A percentile compares a stretch with the other conserved stretches of the same genome.
These are phyloP conservation scores for Rhodotorula sp. DNA, from an alignment of 1,284 basidiomycete genomes.

Conservation along the genomic window DNA sequence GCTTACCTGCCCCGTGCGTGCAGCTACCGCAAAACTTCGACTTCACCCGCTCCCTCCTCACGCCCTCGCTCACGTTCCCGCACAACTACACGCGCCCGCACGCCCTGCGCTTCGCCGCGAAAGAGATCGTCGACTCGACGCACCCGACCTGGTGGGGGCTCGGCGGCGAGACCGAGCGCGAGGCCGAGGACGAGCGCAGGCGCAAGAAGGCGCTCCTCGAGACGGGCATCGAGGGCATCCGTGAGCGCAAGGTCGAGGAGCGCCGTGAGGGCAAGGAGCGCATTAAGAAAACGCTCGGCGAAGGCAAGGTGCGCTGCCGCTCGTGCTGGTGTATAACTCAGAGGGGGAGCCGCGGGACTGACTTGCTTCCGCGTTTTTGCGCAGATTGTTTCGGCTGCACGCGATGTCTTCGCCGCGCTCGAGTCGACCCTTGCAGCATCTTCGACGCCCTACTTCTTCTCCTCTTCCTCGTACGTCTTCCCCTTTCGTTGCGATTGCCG, in stretches of 20 bases:
- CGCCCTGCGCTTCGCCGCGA: conserved; percentile 28
- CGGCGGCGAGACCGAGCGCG: conserved; percentile 36
- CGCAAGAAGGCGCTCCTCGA: conserved; percentile 33
- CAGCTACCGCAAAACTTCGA: conserved; percentile 38
- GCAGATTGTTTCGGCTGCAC: conserved; percentile 34
- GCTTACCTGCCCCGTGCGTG: too few species aligned
- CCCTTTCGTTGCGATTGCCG: not conserved
- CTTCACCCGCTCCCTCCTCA: conserved; percentile 29
- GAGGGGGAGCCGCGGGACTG: not conserved
- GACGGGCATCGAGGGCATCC: conserved; percentile 33
- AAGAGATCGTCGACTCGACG: conserved; percentile 27
- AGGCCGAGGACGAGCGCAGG: conserved; percentile 28
- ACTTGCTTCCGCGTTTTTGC: fast-evolving
- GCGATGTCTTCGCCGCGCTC: conserved; percentile 17
- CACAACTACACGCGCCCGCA: conserved; percentile 28
- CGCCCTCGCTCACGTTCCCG: conserved; percentile 28
- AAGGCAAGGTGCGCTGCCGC: conserved; percentile 17
- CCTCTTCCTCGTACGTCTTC: conserved; percentile 20
- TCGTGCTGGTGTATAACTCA: not conserved
- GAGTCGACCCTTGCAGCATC: not conserved
- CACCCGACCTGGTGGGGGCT: conserved; percentile 39
- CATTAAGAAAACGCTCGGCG: conserved; percentile 37
- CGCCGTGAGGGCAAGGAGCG: conserved; percentile 35
- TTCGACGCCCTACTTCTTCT: conserved; percentile 32
- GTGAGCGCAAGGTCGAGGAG: conserved; percentile 30